Evolutionary conservation across 371 early-diverging fungal species (phyloP).

Genomic region (Mortierella sp.): DNA sequence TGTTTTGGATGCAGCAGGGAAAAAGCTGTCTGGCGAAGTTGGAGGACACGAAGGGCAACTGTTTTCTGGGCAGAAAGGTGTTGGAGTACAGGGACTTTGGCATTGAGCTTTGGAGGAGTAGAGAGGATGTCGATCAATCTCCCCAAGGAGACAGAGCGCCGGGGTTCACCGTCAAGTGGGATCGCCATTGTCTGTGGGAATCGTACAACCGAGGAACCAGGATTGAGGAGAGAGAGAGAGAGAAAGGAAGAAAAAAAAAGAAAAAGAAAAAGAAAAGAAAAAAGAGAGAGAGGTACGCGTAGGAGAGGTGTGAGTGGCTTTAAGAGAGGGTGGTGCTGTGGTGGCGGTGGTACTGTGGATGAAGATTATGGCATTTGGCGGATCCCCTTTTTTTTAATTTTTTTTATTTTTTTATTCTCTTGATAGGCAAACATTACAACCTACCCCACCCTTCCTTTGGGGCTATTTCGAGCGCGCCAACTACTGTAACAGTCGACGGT

Average conservation of each 20-base stretch:
- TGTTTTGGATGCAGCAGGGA: background rate
- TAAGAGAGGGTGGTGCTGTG: too few species aligned
- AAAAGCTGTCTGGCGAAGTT: background rate
- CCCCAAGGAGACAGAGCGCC: background rate
- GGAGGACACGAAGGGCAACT: background rate
- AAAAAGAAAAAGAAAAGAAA: background rate
- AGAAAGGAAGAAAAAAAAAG: background rate
- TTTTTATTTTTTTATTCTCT: too few species aligned
- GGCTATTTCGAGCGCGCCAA: too few species aligned
- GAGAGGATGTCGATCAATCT: background rate
- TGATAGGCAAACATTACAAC: too few species aligned
- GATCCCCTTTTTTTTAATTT: too few species aligned
- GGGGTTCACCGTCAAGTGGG: background rate
- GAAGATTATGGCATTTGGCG: too few species aligned
- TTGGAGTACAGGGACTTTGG: conserved; percentile 13
- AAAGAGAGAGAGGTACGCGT: background rate
- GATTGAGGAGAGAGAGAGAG: background rate
- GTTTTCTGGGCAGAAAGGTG: conserved; percentile 12
- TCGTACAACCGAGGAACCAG: conserved; percentile 1
- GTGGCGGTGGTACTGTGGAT: too few species aligned
- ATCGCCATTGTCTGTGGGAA: background rate
- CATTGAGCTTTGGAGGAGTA: conserved; percentile 8
- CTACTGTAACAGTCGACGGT: too few species aligned
- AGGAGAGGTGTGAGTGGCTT: background rate
- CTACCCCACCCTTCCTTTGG: too few species aligned